Conservation (phyloP, 257 asterid genomes). For the Solanum virginianum region DNA sequence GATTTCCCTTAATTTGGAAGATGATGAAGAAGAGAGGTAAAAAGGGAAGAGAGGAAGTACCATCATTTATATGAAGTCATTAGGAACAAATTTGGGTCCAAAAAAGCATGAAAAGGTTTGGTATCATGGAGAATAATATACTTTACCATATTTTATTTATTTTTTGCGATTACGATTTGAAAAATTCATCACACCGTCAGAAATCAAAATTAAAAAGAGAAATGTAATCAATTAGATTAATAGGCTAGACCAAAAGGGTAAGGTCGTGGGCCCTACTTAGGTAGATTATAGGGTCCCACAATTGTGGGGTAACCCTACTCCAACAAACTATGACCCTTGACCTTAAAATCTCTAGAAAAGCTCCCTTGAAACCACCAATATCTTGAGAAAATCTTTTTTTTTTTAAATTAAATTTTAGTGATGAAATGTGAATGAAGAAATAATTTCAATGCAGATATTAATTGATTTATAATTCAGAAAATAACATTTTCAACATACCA, state of each 20-base stretch:
- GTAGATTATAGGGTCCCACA: constrained; percentile 4
- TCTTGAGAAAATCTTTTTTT: neutral
- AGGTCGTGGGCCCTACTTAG: neutral
- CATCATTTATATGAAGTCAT: constrained; percentile 37
- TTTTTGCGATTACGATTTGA: too few relatives aligned
- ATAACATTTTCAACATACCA: neutral
- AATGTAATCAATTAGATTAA: neutral
- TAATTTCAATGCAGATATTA: too few relatives aligned
- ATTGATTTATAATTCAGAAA: too few relatives aligned
- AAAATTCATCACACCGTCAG: too few relatives aligned
- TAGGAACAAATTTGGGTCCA: constrained; percentile 3
- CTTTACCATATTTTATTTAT: constrained; percentile 1
- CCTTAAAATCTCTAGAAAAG: constrained; percentile 64
- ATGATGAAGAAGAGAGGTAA: neutral
- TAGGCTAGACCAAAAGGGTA: neutral
- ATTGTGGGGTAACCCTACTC: constrained; percentile 16
- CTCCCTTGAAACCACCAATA: constrained; percentile 11
- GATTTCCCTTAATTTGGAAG: neutral
- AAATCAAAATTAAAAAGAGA: too few relatives aligned
- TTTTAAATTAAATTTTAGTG: too few relatives aligned
- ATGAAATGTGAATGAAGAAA: too few relatives aligned
- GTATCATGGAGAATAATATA: constrained; percentile 20
- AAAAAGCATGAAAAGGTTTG: constrained; percentile 45
- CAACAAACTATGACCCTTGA: constrained; percentile 47
- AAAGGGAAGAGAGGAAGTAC: constrained; percentile 20